phyloP scores from a whole-genome alignment of 306 rosid genomes.

The Quillaja saponaria region DNA sequence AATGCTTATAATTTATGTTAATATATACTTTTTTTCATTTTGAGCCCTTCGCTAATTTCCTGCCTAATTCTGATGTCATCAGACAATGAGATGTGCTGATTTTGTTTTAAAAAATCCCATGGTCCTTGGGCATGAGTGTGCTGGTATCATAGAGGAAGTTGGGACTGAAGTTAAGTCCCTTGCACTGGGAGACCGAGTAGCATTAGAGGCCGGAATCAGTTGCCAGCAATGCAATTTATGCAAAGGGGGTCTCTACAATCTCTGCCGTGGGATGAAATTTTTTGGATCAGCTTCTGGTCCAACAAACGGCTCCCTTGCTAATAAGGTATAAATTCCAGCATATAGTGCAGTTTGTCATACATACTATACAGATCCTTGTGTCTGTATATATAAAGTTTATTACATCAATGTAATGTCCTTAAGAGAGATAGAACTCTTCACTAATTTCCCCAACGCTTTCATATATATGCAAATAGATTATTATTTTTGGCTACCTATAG shows the following conservation, averaged over 20 bases:
- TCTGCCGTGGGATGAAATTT: constrained; percentile 44
- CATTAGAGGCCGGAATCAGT: constrained; percentile 51
- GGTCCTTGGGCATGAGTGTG: constrained; percentile 56
- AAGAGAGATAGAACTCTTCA: too few species aligned
- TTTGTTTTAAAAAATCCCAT: constrained; percentile 44
- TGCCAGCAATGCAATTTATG: constrained; percentile 40
- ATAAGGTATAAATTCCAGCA: constrained; percentile 24
- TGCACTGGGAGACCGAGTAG: constrained; percentile 44
- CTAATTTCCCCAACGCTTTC: too few species aligned
- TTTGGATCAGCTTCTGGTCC: constrained; percentile 47
- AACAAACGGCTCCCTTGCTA: constrained; percentile 45
- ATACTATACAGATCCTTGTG: too few species aligned
- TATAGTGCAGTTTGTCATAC: too few species aligned
- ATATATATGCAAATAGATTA: too few species aligned
- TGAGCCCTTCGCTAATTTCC: neutral
- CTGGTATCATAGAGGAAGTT: constrained; percentile 50
- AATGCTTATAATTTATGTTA: neutral
- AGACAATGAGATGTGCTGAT: constrained; percentile 52
- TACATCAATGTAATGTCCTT: too few species aligned
- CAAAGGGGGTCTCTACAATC: constrained; percentile 47
- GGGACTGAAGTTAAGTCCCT: constrained; percentile 38
- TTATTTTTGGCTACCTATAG: too few species aligned
- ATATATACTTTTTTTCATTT: too few species aligned
- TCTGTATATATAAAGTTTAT: too few species aligned
- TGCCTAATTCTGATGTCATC: neutral